Evolutionary conservation across 176 grass and related monocot genomes (phyloP), one percentile per base, ranked within the genome.

Genomic region (Stipa capillata): DNA sequence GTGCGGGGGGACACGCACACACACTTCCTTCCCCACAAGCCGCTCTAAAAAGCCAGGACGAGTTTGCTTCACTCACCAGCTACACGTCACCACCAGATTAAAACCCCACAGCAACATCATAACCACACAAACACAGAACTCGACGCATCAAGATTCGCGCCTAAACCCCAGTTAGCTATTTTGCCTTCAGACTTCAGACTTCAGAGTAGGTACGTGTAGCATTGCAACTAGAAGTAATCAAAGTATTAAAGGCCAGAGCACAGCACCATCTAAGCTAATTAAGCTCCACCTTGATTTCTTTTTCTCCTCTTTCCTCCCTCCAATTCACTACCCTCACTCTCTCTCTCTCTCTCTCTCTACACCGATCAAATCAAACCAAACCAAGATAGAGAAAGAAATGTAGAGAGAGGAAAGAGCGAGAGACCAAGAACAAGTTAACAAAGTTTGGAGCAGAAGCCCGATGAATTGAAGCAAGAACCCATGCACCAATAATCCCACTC

Each of bases 291-390:
- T 52, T 55, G 39, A 4, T 43, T 55, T 77, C 17, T 62, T 61
- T n/a, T 44, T 40, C 21, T 25, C 20, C 75, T 36, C 25, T 87
- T 78, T 61, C 37, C 65, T 58, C 85, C n/a, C 35, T 90, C 85
- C 85, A 37, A 87, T 88, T 79, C 75, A 31, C 27, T 1, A 29
- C 1, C 7, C 8, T 7, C 5, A 3, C 29, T 48, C 64, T 33
- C 81, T 74, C 45, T 33, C 57, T 63, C n/a, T n/a, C n/a, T n/a
- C n/a, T n/a, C n/a, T n/a, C n/a, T n/a, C n/a, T n/a, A n/a, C n/a
- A n/a, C n/a, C n/a, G n/a, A n/a, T n/a, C n/a, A n/a, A n/a, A n/a
- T n/a, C n/a, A n/a, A n/a, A n/a, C n/a, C n/a, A n/a, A n/a, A n/a
- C n/a, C n/a, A n/a, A n/a, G n/a, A 44, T 73, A 18, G n/a, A n/a